Evolutionary conservation across 192 early-diverging fungal genomes (phyloP).

Genomic region (Geranomyces michiganensis): DNA sequence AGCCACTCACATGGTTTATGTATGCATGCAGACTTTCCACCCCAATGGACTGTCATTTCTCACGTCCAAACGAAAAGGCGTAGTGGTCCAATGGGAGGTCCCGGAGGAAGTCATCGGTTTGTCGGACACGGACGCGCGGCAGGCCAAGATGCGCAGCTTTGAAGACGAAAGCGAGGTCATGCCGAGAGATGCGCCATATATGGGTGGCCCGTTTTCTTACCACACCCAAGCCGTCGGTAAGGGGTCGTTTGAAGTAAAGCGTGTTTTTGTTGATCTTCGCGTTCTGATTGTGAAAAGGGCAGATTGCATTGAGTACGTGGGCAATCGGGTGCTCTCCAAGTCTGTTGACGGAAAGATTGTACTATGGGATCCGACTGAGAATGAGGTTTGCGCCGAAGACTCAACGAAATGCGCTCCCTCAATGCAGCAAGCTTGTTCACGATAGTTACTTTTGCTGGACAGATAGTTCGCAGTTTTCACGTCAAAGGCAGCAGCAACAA

Average conservation of each 20-base stretch:
- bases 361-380: constrained; percentile 67
- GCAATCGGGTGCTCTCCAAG: constrained; percentile 69
- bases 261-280: background rate
- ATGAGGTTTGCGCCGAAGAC: too few species aligned
- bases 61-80: constrained; percentile 53
- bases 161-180: background rate
- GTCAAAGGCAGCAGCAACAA: constrained; percentile 49
- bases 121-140: background rate
- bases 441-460: background rate
- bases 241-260: background rate
- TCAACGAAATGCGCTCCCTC: too few species aligned
- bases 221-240: background rate
- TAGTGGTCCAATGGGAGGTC: constrained; percentile 58
- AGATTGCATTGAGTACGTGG: constrained; percentile 77
- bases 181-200: background rate
- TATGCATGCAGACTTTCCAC: constrained; percentile 55
- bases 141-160: background rate
- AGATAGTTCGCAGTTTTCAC: constrained; percentile 47
- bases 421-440: too few species aligned
- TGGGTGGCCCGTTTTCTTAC: background rate
- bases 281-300: constrained; percentile 6
- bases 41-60: constrained; percentile 64
- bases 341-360: constrained; percentile 76
- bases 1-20: too few species aligned
- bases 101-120: constrained; percentile 41